These are phyloP conservation scores for Malassezia restricta DNA, from an alignment of 1,284 basidiomycete species.

Conservation along the genomic window DNA sequence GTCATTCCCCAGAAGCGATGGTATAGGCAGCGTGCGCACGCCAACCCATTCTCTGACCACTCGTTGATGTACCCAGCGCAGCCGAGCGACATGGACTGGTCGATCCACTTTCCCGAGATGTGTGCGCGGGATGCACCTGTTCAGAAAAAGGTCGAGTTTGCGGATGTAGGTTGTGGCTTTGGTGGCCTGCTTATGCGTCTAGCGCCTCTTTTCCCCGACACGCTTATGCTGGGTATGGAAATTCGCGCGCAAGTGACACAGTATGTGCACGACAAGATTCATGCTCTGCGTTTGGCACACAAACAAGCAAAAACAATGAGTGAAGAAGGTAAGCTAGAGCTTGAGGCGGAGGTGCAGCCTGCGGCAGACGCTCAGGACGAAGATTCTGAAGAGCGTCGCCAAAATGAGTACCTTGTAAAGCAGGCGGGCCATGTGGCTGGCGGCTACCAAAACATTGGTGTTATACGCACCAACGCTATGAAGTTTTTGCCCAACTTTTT, in stretches of 20 bases:
- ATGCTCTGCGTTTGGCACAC: constrained; percentile 60
- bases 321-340: background rate
- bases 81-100: constrained; percentile 72
- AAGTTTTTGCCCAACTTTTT: constrained; percentile 98
- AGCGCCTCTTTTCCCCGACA: constrained; percentile 80
- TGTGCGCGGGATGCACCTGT: constrained; percentile 37
- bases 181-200: constrained; percentile 83
- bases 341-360: background rate
- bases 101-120: constrained; percentile 67
- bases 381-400: constrained; percentile 39
- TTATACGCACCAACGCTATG: constrained; percentile 94
- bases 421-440: constrained; percentile 47
- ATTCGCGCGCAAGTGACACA: constrained; percentile 92
- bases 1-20: constrained; percentile 58
- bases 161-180: constrained; percentile 95
- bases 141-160: constrained; percentile 67
- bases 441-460: constrained; percentile 75
- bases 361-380: constrained; percentile 3
- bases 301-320: constrained; percentile 11
- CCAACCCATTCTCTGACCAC: constrained; percentile 96
- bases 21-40: constrained; percentile 92
- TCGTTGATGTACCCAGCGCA: constrained; percentile 74
- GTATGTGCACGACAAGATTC: constrained; percentile 88
- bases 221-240: constrained; percentile 91
- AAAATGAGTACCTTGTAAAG: constrained; percentile 25